These are phyloP conservation scores for Cytospora piceae DNA, from an alignment of 2,329 filamentous ascomycete genomes.

Conservation along the genomic window DNA sequence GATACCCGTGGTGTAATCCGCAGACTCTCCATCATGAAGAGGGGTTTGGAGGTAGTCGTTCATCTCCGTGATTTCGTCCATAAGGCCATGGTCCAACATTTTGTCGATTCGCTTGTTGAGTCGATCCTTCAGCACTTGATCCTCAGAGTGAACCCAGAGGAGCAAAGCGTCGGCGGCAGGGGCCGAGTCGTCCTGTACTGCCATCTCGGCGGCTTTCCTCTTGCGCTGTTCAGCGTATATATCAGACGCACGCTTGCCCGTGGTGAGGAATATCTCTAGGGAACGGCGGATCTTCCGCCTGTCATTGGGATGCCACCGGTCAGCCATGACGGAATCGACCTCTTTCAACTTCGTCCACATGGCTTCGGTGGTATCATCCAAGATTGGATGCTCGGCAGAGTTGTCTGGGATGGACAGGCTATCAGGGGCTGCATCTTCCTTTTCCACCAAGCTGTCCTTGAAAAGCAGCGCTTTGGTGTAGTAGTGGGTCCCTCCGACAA, in stretches of 20 bases:
- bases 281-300: slow-evolving; percentile 86
- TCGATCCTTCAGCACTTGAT: slow-evolving; percentile 67
- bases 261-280: slow-evolving; percentile 85
- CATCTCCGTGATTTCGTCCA: slow-evolving; percentile 53
- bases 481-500: slow-evolving; percentile 95
- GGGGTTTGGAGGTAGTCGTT: slow-evolving; percentile 44
- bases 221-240: slow-evolving; percentile 79
- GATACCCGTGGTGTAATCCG: slow-evolving; percentile 82
- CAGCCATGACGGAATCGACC: slow-evolving; percentile 88
- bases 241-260: slow-evolving; percentile 79
- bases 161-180: slow-evolving; percentile 59
- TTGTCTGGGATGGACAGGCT: slow-evolving; percentile 32
- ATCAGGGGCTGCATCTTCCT: slow-evolving; percentile 2
- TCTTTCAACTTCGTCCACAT: slow-evolving; percentile 74
- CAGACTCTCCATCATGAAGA: slow-evolving; percentile 48
- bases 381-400: slow-evolving; percentile 64
- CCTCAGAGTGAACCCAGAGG: slow-evolving; percentile 85
- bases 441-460: slow-evolving; percentile 66
- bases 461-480: slow-evolving; percentile 91
- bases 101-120: slow-evolving; percentile 79
- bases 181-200: slow-evolving; percentile 34
- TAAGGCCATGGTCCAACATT: slow-evolving; percentile 69
- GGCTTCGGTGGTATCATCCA: slow-evolving; percentile 70
- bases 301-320: slow-evolving; percentile 93
- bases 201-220: slow-evolving; percentile 36